These are phyloP conservation scores for Lactarius akahatsu DNA, from an alignment of 768 basidiomycete species.

Conservation along the genomic window DNA sequence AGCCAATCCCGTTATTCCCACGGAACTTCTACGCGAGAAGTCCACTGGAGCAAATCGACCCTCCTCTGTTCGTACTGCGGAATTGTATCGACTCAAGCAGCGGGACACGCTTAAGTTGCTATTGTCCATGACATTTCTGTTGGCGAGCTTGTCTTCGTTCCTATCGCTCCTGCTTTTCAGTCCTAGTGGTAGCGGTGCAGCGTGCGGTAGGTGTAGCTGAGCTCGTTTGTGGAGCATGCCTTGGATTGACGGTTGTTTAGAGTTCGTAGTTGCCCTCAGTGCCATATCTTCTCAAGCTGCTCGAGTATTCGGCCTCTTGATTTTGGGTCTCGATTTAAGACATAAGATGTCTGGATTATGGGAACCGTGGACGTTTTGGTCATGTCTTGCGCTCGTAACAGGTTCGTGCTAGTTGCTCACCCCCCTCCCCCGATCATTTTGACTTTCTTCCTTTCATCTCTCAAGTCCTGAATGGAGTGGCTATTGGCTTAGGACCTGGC, in stretches of 20 bases:
- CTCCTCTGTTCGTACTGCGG: neutral
- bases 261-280: constrained; percentile 18
- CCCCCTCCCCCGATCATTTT: neutral
- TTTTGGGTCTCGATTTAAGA: constrained; percentile 21
- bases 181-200: neutral
- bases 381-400: constrained; percentile 13
- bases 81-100: neutral
- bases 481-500: constrained; percentile 11
- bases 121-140: constrained; percentile 27
- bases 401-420: constrained; percentile 9
- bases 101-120: constrained; percentile 13
- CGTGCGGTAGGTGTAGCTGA: constrained; percentile 15
- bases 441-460: neutral
- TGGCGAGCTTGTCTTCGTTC: constrained; percentile 28
- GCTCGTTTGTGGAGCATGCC: neutral
- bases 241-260: constrained; percentile 11
- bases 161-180: constrained; percentile 23
- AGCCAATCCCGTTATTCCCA: neutral
- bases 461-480: constrained; percentile 9
- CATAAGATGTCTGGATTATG: neutral
- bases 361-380: constrained; percentile 22
- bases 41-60: neutral
- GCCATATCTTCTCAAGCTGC: constrained; percentile 14
- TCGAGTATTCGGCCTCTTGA: constrained; percentile 21
- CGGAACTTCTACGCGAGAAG: neutral